Evolutionary conservation across 2,329 filamentous ascomycete genomes (phyloP), one percentile per base, ranked within the genome.

Genomic region (Curvularia verruculosa): DNA sequence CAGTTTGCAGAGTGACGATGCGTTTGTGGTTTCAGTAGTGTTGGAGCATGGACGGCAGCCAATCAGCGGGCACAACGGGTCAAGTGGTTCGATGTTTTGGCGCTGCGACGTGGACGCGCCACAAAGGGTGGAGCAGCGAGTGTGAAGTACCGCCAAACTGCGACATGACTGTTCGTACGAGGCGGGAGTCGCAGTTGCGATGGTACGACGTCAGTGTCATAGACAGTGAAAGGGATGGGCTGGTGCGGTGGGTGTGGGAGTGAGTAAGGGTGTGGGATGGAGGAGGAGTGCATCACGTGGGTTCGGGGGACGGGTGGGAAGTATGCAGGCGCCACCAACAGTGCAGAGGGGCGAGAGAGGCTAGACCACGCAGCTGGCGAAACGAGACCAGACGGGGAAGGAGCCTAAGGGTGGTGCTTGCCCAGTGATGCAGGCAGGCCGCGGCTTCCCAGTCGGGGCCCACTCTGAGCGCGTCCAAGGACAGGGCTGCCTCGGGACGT

Each of bases 1-100:
- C 73, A 74, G 66, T 60, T 63, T 64, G 61, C 58, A 37, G 54
- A 56, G 15, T 37, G 64, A 53, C 69, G 71, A 70, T 60, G 71
- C 73, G 65, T 63, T 58, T 21, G 53, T 59, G 63, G 74, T 75
- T 73, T 75, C 73, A 74, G 66, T 56, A 64, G 67, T 65, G 71
- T 75, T 65, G 60, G 67, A 74, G 66, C 55, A 59, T 61, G 59
- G 54, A 36, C 53, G 60, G 51, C 40, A 60, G 54, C 73, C 62
- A 75, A 75, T 75, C 69, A 75, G 60, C 19, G 56, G 31, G 36
- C 53, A 23, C 49, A 41, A 36, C 49, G n/a, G 56, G 34, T 52
- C 50, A 41, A 61, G n/a, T 70, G 62, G 68, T 65, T 61, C 68
- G 66, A 71, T 61, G 56, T 64, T 53, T 65, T 65, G 61, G 65